Percentiles rank a stretch among this genome's conserved stretches.
phyloP scores from a whole-genome alignment of 106 monocot genomes.

The Acanthochlamys bracteata region DNA sequence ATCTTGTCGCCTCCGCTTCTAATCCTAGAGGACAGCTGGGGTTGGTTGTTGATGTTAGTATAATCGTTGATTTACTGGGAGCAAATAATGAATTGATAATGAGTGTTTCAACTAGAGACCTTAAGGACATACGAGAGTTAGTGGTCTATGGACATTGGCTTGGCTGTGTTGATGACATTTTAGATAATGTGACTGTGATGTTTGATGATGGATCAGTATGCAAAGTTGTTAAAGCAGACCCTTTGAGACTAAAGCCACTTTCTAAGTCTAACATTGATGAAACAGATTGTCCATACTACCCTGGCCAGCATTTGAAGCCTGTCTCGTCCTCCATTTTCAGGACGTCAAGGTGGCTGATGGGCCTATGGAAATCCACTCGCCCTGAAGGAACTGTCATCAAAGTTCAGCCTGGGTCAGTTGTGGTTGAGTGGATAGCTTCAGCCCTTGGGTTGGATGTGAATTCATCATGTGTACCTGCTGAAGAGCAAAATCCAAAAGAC shows the following conservation, averaged over 20 bases:
- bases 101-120: constrained; percentile 52
- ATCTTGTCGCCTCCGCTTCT: constrained; percentile 67
- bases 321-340: constrained; percentile 80
- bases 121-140: constrained; percentile 67
- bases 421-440: constrained; percentile 88
- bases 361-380: constrained; percentile 76
- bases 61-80: constrained; percentile 54
- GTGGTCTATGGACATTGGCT: constrained; percentile 81
- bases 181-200: constrained; percentile 87
- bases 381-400: constrained; percentile 87
- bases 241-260: constrained; percentile 57
- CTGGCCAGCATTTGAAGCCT: constrained; percentile 86
- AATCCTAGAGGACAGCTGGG: constrained; percentile 90
- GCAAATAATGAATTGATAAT: constrained; percentile 42
- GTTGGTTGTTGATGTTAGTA: constrained; percentile 68
- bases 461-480: constrained; percentile 46
- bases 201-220: constrained; percentile 97
- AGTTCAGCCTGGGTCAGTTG: constrained; percentile 71
- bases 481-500: constrained; percentile 83
- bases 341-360: constrained; percentile 71
- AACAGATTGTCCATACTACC: constrained; percentile 73
- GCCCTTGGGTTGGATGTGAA: constrained; percentile 41
- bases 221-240: constrained; percentile 87
- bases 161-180: constrained; percentile 83
- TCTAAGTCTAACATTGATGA: constrained; percentile 46